phyloP scores from a whole-genome alignment of 2,329 filamentous ascomycete species.

The Aspergillus puulaauensis region DNA sequence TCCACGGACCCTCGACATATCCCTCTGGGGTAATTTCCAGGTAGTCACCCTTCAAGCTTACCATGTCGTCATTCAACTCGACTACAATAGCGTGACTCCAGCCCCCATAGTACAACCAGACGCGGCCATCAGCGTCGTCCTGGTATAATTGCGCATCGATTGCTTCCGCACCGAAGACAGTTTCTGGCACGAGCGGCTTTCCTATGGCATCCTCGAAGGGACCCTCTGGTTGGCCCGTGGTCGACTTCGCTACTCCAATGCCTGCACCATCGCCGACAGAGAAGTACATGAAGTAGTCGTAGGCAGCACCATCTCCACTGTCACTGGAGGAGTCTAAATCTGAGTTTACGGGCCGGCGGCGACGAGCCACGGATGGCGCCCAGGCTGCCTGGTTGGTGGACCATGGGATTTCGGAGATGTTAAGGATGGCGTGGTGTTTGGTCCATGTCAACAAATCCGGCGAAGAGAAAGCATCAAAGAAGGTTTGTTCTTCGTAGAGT shows the following conservation, averaged over 20 bases:
- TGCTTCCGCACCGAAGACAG: constrained; percentile 49
- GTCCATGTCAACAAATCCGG: constrained; percentile 51
- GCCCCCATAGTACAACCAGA: constrained; percentile 48
- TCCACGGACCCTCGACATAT: constrained; percentile 47
- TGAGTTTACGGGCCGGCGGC: not conserved
- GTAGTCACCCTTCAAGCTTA: constrained; percentile 45
- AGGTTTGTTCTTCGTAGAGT: constrained; percentile 49
- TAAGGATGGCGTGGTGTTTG: constrained; percentile 48
- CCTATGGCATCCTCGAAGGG: constrained; percentile 46
- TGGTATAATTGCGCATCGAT: constrained; percentile 50
- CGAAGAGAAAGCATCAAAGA: constrained; percentile 53
- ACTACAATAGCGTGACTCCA: constrained; percentile 46
- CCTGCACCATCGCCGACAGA: constrained; percentile 50
- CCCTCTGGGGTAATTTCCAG: constrained; percentile 49
- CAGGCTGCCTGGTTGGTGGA: constrained; percentile 46
- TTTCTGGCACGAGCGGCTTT: constrained; percentile 44
- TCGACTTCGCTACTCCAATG: constrained; percentile 44
- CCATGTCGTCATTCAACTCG: constrained; percentile 46
- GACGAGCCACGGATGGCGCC: constrained; percentile 48
- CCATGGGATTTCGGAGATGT: constrained; percentile 43
- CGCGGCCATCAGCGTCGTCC: constrained; percentile 43
- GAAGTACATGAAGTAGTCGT: constrained; percentile 53
- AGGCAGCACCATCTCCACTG: not conserved
- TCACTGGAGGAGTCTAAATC: not conserved
- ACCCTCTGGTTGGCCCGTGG: constrained; percentile 32